Evolutionary conservation across 352 stramenopile species (phyloP).

Genomic region (Halophytophthora polymorphica): DNA sequence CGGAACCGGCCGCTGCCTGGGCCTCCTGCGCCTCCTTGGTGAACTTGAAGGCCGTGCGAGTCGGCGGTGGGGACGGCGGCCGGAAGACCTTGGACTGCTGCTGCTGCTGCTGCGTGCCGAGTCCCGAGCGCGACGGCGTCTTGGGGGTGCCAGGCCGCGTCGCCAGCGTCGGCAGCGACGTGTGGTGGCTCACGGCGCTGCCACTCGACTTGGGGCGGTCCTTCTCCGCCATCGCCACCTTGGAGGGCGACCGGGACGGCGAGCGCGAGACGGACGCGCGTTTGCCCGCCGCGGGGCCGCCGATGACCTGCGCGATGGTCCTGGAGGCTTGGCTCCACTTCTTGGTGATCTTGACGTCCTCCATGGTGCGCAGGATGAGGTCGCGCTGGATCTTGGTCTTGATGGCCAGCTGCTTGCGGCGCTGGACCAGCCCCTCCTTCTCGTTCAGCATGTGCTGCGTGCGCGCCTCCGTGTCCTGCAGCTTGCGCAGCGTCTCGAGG

Average conservation of each 20-base stretch:
- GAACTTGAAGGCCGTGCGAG: constrained; percentile 70
- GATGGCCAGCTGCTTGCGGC: constrained; percentile 76
- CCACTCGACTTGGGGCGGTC: constrained; percentile 60
- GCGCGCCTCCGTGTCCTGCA: constrained; percentile 79
- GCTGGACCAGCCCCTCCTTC: constrained; percentile 75
- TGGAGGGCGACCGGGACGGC: constrained; percentile 37
- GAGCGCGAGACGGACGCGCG: constrained; percentile 28
- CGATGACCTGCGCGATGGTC: constrained; percentile 73
- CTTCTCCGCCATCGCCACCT: constrained; percentile 18
- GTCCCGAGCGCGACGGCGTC: background rate
- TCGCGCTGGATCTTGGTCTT: constrained; percentile 89
- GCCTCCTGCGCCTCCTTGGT: constrained; percentile 57
- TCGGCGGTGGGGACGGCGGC: constrained; percentile 60
- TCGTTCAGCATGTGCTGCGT: constrained; percentile 82
- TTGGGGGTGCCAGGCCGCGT: constrained; percentile 20
- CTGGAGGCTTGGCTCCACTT: constrained; percentile 81
- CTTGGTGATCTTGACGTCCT: constrained; percentile 87
- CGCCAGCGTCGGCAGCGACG: constrained; percentile 34
- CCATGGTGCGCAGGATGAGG: constrained; percentile 86
- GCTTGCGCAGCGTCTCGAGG: constrained; percentile 85
- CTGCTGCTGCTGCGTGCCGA: constrained; percentile 1
- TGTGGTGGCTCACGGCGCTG: constrained; percentile 32
- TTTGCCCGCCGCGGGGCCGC: constrained; percentile 23
- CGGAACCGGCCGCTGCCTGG: constrained; percentile 10
- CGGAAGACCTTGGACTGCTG: constrained; percentile 47